A percentile compares a stretch with the other conserved stretches of the same genome.
Evolutionary conservation across 1,284 basidiomycete species (phyloP).

Genomic region (Paramarasmius palmivorus): DNA sequence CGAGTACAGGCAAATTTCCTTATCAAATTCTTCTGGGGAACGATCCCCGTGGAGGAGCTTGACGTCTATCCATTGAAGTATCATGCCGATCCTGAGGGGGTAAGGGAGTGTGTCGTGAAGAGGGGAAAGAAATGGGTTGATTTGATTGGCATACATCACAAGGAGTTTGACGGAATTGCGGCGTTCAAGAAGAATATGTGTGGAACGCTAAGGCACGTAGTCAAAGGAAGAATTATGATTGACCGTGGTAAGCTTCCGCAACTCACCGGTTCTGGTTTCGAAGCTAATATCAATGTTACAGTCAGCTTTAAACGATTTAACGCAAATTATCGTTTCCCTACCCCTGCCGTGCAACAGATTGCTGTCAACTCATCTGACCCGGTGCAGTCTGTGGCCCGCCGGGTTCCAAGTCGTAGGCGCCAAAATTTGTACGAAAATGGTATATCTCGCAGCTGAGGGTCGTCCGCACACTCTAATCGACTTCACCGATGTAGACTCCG

Average conservation of each 20-base stretch:
- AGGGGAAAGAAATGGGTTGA: too few species aligned
- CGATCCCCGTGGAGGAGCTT: conserved; percentile 46
- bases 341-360: conserved; percentile 20
- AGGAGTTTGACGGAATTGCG: conserved; percentile 52
- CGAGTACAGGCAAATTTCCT: conserved; percentile 40
- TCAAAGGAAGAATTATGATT: too few species aligned
- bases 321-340: conserved; percentile 45
- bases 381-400: neutral
- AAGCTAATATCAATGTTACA: conserved; percentile 19
- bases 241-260: conserved; percentile 54
- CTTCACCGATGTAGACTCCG: conserved; percentile 14
- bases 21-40: conserved; percentile 44
- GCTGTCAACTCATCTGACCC: neutral
- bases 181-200: conserved; percentile 35
- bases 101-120: too few species aligned
- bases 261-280: too few species aligned
- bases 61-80: conserved; percentile 57
- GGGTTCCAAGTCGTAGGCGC: neutral
- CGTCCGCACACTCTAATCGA: neutral
- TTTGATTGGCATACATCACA: too few species aligned
- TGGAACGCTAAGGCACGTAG: conserved; percentile 23
- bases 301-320: conserved; percentile 51
- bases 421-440: neutral
- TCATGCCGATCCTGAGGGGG: too few species aligned
- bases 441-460: conserved; percentile 5